Evolutionary conservation across 2,329 filamentous ascomycete species (phyloP), one percentile per base, ranked within the genome.

Genomic region (Ceratocystis cacaofunesta): DNA sequence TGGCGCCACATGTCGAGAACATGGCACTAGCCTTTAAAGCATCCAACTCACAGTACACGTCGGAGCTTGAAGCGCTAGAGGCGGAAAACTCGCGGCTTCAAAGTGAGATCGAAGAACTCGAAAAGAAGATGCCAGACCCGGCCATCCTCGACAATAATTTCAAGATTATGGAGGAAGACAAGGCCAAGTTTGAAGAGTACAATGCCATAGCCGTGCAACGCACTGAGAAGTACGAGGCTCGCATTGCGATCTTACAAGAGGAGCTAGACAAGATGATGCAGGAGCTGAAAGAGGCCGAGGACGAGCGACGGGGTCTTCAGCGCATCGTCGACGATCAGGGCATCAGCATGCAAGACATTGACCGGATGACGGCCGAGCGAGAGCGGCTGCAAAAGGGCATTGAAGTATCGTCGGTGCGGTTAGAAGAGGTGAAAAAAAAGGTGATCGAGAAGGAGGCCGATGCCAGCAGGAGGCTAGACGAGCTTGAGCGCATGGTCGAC

Each of bases 331-430:
- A 97, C 74, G 86, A 88, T 70, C 90, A 95, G 73, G 94, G 94
- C 1, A 92, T 99, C 73, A 95, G 91, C 71, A 95, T 96, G 76
- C 89, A 94, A 76, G 94, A 99, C 81, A 97, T 99, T 73, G 94
- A 99, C 80, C 90, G 94, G 75, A 96, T 99, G 92, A 96, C 91
- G 70, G 87, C 89, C 44, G 94, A 99, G 74, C 86, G 92, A 64
- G 94, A 99, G 72, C 86, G 94, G 60, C 82, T 99, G n/a, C 90
- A 95, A 69, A 92, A 88, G 71, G 89, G 87, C 52, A 87, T 96
- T 57, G 90, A 96, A 70, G 83, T 86, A 1, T 88, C 90, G 0
- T 81, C 84, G 5, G 80, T 83, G 65, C 83, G 90, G 63, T 79
- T 96, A 0, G 92, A 96, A 66, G 94, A 97, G 68, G 83, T 87